Conservation (phyloP, 768 basidiomycete genomes). For the Psilocybe sp. region DNA sequence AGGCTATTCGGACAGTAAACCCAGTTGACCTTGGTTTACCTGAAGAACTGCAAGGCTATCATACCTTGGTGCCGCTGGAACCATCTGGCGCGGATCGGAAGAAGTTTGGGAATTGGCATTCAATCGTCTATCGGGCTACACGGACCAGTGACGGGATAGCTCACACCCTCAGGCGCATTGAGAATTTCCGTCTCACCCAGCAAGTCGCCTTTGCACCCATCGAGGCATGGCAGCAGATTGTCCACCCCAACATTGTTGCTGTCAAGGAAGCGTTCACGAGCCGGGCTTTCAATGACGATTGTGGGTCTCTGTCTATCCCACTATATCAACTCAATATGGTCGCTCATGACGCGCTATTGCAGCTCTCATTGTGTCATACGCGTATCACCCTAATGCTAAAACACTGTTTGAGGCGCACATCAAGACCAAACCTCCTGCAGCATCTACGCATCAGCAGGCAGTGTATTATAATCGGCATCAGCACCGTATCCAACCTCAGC, state of each 20-base stretch:
- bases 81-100: constrained; percentile 53
- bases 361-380: constrained; percentile 92
- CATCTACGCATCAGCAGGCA: constrained; percentile 18
- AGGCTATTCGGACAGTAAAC: constrained; percentile 54
- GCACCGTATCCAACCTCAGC: constrained; percentile 13
- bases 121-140: constrained; percentile 80
- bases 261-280: constrained; percentile 95
- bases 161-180: constrained; percentile 80
- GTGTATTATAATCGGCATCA: constrained; percentile 20
- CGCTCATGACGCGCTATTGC: not conserved
- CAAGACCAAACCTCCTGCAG: constrained; percentile 43
- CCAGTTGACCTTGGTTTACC: constrained; percentile 61
- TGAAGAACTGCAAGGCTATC: constrained; percentile 88
- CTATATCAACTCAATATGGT: not conserved
- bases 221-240: constrained; percentile 82
- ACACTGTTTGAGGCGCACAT: constrained; percentile 82
- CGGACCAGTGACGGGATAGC: constrained; percentile 72
- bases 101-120: constrained; percentile 83
- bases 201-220: constrained; percentile 80
- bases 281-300: constrained; percentile 86
- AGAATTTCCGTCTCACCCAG: constrained; percentile 83
- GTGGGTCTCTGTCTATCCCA: constrained; percentile 42
- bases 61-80: constrained; percentile 82
- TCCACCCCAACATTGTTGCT: constrained; percentile 81
- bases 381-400: constrained; percentile 80